Conservation (phyloP, 2,329 filamentous ascomycete genomes). For the Chaetothyriales sp. region DNA sequence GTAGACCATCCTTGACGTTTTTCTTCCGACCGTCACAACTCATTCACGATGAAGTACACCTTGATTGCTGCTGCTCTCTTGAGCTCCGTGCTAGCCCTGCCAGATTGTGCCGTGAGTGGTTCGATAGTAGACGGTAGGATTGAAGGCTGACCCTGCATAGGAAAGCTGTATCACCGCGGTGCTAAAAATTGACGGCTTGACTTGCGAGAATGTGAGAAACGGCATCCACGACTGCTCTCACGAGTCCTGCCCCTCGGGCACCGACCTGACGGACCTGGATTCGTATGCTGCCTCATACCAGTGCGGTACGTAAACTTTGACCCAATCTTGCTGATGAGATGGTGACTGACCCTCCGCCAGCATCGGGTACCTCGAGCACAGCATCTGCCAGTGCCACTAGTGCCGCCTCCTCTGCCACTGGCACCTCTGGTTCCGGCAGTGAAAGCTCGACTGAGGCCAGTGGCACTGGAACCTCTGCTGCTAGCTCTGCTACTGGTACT, state of each 20-base stretch:
- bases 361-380: constrained; percentile 2
- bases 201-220: constrained; percentile 31
- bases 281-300: constrained; percentile 24
- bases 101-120: constrained; percentile 20
- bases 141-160: constrained; percentile 19
- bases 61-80: constrained; percentile 15
- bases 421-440: background rate
- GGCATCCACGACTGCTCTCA: constrained; percentile 35
- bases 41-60: constrained; percentile 20
- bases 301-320: constrained; percentile 20
- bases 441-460: background rate
- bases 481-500: constrained; percentile 4
- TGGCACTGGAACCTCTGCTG: background rate
- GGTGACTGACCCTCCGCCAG: background rate
- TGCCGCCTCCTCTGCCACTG: background rate
- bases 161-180: constrained; percentile 34
- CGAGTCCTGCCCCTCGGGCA: constrained; percentile 28
- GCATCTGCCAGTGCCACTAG: background rate
- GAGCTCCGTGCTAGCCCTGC: constrained; percentile 17
- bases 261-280: constrained; percentile 24
- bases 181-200: constrained; percentile 25
- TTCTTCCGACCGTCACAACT: background rate
- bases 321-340: background rate
- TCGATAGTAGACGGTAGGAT: background rate
- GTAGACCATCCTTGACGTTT: background rate